Conservation (phyloP, 2,329 filamentous ascomycete species). For the Tolypocladium inflatum region DNA sequence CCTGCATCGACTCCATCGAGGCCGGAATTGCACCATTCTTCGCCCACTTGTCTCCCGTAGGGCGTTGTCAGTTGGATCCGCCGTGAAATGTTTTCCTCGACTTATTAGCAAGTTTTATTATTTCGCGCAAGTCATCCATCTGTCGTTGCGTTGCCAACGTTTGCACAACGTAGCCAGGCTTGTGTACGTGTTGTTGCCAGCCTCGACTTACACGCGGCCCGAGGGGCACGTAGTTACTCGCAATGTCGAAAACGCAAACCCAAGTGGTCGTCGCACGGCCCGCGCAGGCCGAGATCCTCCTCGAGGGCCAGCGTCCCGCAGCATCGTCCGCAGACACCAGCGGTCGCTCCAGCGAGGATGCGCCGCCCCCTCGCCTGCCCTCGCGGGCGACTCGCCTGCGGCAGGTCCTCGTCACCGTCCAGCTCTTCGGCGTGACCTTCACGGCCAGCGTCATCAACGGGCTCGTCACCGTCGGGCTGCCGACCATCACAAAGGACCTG, state of each 20-base stretch:
- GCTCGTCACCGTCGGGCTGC: conserved; percentile 15
- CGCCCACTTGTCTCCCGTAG: background rate
- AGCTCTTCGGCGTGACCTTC: background rate
- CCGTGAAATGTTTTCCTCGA: background rate
- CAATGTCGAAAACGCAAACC: background rate
- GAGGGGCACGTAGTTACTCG: background rate
- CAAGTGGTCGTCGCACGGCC: background rate
- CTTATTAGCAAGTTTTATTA: background rate
- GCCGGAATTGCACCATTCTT: background rate
- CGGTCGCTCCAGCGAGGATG: background rate
- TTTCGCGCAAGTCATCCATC: background rate
- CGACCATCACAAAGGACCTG: conserved; percentile 28
- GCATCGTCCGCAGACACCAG: background rate
- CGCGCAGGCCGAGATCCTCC: background rate
- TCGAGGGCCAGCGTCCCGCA: background rate
- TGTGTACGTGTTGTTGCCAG: conserved; percentile 13
- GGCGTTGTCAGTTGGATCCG: conserved; percentile 12
- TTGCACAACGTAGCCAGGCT: background rate
- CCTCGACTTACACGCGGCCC: background rate
- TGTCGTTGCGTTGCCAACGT: background rate
- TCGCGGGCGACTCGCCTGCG: background rate
- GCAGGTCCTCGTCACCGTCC: background rate
- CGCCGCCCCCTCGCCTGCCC: background rate
- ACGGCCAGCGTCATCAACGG: background rate
- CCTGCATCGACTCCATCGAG: background rate